A percentile compares a stretch with the other conserved stretches of the same genome.
Conservation (phyloP, 148 eudicot species). For the Drosera capensis region DNA sequence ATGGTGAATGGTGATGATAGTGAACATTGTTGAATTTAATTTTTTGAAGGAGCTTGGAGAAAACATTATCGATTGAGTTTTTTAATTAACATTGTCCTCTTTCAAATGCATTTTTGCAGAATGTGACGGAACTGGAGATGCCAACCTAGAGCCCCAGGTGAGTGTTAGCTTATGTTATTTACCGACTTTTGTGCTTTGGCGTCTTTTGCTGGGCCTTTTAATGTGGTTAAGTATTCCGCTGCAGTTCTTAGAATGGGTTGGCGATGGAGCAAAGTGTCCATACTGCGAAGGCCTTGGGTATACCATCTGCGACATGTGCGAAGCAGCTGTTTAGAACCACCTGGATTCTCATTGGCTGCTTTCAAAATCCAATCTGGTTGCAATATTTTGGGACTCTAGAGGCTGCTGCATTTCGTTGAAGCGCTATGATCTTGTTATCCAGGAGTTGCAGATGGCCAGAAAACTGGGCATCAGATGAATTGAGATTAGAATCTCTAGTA, state of each 20-base stretch:
- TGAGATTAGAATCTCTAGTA: too few relatives aligned
- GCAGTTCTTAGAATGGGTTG: slow-evolving; percentile 97
- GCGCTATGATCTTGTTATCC: too few relatives aligned
- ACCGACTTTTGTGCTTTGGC: neutral
- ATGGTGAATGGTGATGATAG: too few relatives aligned
- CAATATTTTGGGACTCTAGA: too few relatives aligned
- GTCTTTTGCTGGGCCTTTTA: neutral
- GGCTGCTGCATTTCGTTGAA: too few relatives aligned
- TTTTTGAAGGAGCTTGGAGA: too few relatives aligned
- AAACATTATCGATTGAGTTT: neutral
- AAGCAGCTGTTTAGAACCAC: too few relatives aligned
- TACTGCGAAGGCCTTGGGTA: slow-evolving; percentile 82
- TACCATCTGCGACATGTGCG: slow-evolving; percentile 53
- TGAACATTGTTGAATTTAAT: too few relatives aligned
- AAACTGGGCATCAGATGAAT: too few relatives aligned
- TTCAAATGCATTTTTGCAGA: slow-evolving; percentile 35
- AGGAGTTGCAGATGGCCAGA: too few relatives aligned
- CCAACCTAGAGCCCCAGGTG: slow-evolving; percentile 84
- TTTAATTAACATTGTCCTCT: neutral
- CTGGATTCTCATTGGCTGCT: too few relatives aligned
- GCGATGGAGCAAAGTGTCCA: slow-evolving; percentile 67
- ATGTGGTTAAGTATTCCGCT: slow-evolving; percentile 3
- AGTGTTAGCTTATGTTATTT: neutral
- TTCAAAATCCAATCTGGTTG: too few relatives aligned
- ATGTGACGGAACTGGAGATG: slow-evolving; percentile 93